A percentile compares a stretch with the other conserved stretches of the same genome.
These are phyloP conservation scores for Apiotrichum montevideense DNA, from an alignment of 1,284 basidiomycete species.

Conservation along the genomic window DNA sequence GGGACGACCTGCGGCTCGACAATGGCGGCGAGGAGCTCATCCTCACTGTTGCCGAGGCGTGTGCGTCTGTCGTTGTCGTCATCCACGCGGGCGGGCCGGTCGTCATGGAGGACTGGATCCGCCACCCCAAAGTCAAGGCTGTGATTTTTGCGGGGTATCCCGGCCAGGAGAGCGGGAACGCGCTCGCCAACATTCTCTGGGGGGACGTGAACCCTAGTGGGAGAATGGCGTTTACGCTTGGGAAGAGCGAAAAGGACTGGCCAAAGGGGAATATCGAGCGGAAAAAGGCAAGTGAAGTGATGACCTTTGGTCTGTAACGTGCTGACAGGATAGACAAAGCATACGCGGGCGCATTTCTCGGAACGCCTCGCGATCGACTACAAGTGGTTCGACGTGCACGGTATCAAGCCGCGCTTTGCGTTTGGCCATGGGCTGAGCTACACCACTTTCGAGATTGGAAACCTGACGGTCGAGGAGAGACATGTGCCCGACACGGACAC, in stretches of 20 bases:
- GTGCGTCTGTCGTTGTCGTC: conserved; percentile 67
- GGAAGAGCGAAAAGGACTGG: conserved; percentile 45
- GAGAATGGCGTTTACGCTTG: conserved; percentile 51
- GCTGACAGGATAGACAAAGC: conserved; percentile 1
- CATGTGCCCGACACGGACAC: conserved; percentile 27
- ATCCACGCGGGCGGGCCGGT: conserved; percentile 57
- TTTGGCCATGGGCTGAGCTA: conserved; percentile 51
- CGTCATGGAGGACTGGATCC: conserved; percentile 42
- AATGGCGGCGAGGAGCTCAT: conserved; percentile 59
- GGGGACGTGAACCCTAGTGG: conserved; percentile 74
- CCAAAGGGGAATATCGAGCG: conserved; percentile 42
- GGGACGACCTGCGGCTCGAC: conserved; percentile 41
- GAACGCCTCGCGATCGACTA: conserved; percentile 50
- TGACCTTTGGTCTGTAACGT: conserved; percentile 7
- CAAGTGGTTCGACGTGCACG: conserved; percentile 48
- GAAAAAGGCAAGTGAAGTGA: conserved; percentile 23
- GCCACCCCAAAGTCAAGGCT: conserved; percentile 54
- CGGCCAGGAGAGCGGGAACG: conserved; percentile 55
- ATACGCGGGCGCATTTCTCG: conserved; percentile 30
- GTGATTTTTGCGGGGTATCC: conserved; percentile 76
- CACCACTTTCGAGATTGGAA: conserved; percentile 44
- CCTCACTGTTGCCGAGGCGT: conserved; percentile 57
- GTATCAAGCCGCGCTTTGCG: conserved; percentile 47
- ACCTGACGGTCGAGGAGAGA: conserved; percentile 26
- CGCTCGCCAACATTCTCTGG: conserved; percentile 70